Evolutionary conservation across 331 rosid genomes (phyloP), one percentile per base, ranked within the genome.

Genomic region (Pyrus hybrid): DNA sequence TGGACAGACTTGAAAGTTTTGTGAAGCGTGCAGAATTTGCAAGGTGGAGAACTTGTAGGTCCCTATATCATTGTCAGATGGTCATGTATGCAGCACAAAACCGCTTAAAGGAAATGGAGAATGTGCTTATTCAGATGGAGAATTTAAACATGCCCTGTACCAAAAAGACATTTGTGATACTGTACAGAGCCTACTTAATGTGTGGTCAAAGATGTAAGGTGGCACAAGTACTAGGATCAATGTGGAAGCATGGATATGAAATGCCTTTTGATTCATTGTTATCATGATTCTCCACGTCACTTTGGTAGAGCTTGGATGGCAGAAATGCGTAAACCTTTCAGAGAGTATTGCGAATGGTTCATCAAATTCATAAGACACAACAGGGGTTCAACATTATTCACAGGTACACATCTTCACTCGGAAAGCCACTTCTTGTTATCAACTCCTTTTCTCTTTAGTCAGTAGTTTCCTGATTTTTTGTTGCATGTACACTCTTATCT

Each of bases 231-330:
- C 21, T 83, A 67, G 90, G 94, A 29, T 73, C 74, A 61, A 93
- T 93, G 97, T 91, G 81, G 77, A 93, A 89, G 88, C 86, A 57
- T 76, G 98, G 96, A 70, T 76, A 87, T 82, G 87, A 79, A 70
- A 21, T 93, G 82, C 97, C 96, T 20, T 54, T 23, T 69, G 63
- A 74, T 8, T 76, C 83, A 74, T 79, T 85, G 25, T 88, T 73
- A 5, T 80, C 80, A 56, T 89, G 79, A 79, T 73, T 66, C 76
- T 13, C 72, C 70, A 79, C 49, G 69, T n/a, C 45, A 16, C 73
- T 56, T 43, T 60, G 45, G 73, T 77, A 64, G 72, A 71, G 66
- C 76, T 58, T 45, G 58, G 78, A 33, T n/a, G 22, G 53, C 79
- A 79, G 57, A 58, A 69, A 29, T 79, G 72, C n/a, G 57, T 70